Evolutionary conservation across 306 rosid species (phyloP), one percentile per base, ranked within the genome.

Genomic region (Gynostemma pentaphyllum): DNA sequence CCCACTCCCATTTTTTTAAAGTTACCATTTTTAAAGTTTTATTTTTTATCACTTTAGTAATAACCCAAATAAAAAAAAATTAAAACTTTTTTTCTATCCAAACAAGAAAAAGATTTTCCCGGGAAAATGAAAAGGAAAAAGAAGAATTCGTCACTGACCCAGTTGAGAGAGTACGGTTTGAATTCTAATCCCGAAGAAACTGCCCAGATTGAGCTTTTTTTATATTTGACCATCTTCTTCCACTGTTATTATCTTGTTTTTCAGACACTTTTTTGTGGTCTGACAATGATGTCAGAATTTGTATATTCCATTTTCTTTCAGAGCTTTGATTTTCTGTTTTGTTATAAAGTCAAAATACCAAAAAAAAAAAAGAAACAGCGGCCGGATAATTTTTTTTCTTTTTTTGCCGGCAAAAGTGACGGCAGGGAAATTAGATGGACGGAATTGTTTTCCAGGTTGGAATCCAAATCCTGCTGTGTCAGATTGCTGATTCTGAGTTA

Each of bases 341-440:
- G 64, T 36, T 59, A 0, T 9, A 13, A 36, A 37, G 47, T 59
- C 46, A 59, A 36, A 59, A n/a, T 7, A 39, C 16, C 63, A n/a
- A 0, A 7, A 56, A 34, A 56, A 56, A 45, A n/a, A 0, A 7
- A 56, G 19, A 56, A 56, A 45, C 45, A 56, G 34, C 63, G n/a
- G 45, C n/a, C 18, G 63, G 45, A 34, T 26, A 11, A 56, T 9
- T 40, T 40, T 23, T 2, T 22, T 40, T 61, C 24, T 1, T 61
- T 61, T 61, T 39, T 14, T 61, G 66, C 49, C 66, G 66, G 66
- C 4, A 40, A 61, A 61, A 61, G 66, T 14, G 36, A 39, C 21
- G 21, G 26, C 66, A 61, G 49, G 13, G 15, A 42, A 60, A 40
- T 13, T 61, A 61, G 49, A 48, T 61, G 66, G 48, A 37, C 32